Evolutionary conservation across 164 flowering plant genomes (phyloP).

Genomic region (Vitis cinerea): DNA sequence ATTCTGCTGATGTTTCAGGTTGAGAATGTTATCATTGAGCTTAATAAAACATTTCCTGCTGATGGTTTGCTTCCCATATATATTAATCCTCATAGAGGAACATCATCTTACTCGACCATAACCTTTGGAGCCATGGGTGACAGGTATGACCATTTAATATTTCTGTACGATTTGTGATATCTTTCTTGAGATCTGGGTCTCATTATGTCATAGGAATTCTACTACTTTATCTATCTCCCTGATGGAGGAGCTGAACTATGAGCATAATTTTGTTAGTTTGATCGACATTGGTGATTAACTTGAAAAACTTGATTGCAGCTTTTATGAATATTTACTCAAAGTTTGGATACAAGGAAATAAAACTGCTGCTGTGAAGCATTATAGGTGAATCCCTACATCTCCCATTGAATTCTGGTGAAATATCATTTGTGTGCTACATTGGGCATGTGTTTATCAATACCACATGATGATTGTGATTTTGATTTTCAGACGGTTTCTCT

Average conservation of each 20-base stretch:
- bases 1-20: slow-evolving; percentile 45
- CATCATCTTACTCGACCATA: slow-evolving; percentile 61
- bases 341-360: slow-evolving; percentile 98
- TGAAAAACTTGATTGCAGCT: slow-evolving; percentile 53
- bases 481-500: too few species aligned
- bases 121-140: slow-evolving; percentile 99
- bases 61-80: slow-evolving; percentile 97
- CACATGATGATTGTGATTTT: too few species aligned
- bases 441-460: too few species aligned
- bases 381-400: slow-evolving; percentile 43
- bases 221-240: background rate
- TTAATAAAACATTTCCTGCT: slow-evolving; percentile 70
- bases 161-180: background rate
- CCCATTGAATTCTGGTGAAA: background rate
- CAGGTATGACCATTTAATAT: slow-evolving; percentile 46
- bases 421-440: background rate
- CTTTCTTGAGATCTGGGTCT: background rate
- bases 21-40: slow-evolving; percentile 68
- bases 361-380: slow-evolving; percentile 68
- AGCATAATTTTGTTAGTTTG: background rate
- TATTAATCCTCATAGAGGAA: slow-evolving; percentile 70
- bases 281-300: slow-evolving; percentile 12
- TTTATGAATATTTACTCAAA: slow-evolving; percentile 94
- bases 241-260: background rate
- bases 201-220: background rate